Percentiles rank a stretch among this genome's conserved stretches.
Conservation (phyloP, 768 basidiomycete species). For the Calvatia gigantea region DNA sequence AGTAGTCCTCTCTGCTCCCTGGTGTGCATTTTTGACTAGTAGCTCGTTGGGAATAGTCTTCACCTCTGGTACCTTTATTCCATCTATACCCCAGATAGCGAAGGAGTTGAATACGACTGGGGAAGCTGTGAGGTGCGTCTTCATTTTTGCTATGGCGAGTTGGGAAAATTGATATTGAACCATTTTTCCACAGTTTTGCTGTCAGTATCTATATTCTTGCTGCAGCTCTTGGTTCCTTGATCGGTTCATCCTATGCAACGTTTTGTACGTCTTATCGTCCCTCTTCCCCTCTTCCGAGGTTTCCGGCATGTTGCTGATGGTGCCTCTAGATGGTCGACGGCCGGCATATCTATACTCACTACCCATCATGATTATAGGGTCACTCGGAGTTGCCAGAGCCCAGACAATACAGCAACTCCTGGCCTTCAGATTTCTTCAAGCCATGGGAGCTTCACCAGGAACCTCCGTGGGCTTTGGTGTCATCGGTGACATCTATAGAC, state of each 20-base stretch:
- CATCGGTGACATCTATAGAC: slow-evolving; percentile 63
- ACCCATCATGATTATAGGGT: slow-evolving; percentile 57
- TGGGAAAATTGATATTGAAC: neutral
- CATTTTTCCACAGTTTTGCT: slow-evolving; percentile 22
- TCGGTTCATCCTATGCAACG: slow-evolving; percentile 34
- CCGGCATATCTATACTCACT: slow-evolving; percentile 56
- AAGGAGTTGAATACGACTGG: slow-evolving; percentile 57
- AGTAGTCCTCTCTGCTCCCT: slow-evolving; percentile 1
- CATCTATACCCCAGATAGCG: slow-evolving; percentile 72
- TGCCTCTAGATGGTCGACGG: slow-evolving; percentile 58
- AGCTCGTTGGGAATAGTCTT: slow-evolving; percentile 48
- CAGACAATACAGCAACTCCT: slow-evolving; percentile 45
- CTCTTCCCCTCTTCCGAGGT: neutral
- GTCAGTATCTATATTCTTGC: slow-evolving; percentile 35
- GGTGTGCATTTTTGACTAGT: neutral
- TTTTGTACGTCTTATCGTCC: slow-evolving; percentile 35
- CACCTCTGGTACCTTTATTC: slow-evolving; percentile 65
- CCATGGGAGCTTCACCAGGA: slow-evolving; percentile 60
- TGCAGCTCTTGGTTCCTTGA: slow-evolving; percentile 29
- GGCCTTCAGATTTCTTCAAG: slow-evolving; percentile 63
- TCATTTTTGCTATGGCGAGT: neutral
- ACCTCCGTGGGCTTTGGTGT: slow-evolving; percentile 55
- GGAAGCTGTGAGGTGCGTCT: slow-evolving; percentile 49
- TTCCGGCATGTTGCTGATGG: neutral
- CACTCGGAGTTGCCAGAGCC: slow-evolving; percentile 55